A percentile compares a stretch with the other conserved stretches of the same genome.
phyloP scores from a whole-genome alignment of 495 filamentous ascomycete genomes.

The Hypoxylon lienhwacheense region DNA sequence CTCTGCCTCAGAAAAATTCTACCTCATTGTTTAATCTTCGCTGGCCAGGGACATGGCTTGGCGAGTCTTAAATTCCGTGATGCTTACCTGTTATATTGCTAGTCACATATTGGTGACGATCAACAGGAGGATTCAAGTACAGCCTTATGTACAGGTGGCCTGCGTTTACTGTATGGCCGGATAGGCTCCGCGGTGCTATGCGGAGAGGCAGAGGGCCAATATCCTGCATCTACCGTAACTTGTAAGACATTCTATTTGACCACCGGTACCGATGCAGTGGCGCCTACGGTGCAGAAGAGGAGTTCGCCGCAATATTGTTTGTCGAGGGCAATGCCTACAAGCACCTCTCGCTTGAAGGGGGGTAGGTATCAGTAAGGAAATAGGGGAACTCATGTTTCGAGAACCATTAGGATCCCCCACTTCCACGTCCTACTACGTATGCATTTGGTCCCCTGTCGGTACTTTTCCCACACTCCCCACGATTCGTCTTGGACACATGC shows the following conservation, averaged over 20 bases:
- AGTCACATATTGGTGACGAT: constrained; percentile 8
- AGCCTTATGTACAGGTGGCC: too few relatives aligned
- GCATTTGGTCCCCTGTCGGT: not conserved
- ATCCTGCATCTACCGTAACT: constrained; percentile 11
- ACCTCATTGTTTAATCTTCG: not conserved
- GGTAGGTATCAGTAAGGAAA: not conserved
- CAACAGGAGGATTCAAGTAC: constrained; percentile 19
- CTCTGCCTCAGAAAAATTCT: not conserved
- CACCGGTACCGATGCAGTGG: constrained; percentile 20
- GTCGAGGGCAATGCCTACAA: not conserved
- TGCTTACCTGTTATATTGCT: constrained; percentile 16
- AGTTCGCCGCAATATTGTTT: constrained; percentile 12
- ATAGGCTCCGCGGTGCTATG: not conserved
- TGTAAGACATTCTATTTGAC: constrained; percentile 12
- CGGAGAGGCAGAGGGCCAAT: not conserved
- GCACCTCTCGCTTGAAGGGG: constrained; percentile 6
- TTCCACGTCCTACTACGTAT: constrained; percentile 13
- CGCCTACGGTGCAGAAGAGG: constrained; percentile 14
- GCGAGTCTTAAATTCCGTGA: constrained; percentile 12
- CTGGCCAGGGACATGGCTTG: not conserved
- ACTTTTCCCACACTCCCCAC: constrained; percentile 28
- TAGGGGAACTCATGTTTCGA: constrained; percentile 9
- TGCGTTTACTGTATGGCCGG: too few relatives aligned
- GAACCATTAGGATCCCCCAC: constrained; percentile 24
- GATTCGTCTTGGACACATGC: constrained; percentile 15